Percentiles rank a stretch among this genome's conserved stretches.
Evolutionary conservation across 2,329 filamentous ascomycete genomes (phyloP).

Genomic region (Amauroascus niger): DNA sequence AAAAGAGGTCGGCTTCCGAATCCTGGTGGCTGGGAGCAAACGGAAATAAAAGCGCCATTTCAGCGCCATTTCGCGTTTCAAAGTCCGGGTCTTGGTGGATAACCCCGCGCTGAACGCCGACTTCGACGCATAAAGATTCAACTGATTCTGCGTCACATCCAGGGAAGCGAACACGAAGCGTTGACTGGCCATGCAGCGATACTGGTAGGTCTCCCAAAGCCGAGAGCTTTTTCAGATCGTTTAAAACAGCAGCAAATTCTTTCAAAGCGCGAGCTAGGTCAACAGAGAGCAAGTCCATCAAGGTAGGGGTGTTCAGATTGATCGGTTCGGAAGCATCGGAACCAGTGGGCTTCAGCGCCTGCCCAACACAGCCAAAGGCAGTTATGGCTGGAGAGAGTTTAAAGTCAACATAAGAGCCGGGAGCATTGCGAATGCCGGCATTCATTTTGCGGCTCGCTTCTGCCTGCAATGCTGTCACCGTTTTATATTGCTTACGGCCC

Average conservation of each 20-base stretch:
- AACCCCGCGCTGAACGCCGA: slow-evolving; percentile 70
- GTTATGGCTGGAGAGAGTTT: slow-evolving; percentile 80
- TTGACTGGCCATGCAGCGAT: slow-evolving; percentile 55
- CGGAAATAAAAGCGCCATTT: slow-evolving; percentile 73
- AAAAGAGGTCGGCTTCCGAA: slow-evolving; percentile 37
- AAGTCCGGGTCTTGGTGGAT: slow-evolving; percentile 73
- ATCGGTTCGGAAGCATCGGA: slow-evolving; percentile 35
- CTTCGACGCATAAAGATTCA: slow-evolving; percentile 73
- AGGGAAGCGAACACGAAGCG: slow-evolving; percentile 75
- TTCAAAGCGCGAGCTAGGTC: slow-evolving; percentile 83
- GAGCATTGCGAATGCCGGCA: slow-evolving; percentile 41
- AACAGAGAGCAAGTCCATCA: slow-evolving; percentile 72
- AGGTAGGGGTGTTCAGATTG: slow-evolving; percentile 69
- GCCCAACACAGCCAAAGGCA: slow-evolving; percentile 61
- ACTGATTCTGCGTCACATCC: slow-evolving; percentile 79
- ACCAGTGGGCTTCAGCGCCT: slow-evolving; percentile 26
- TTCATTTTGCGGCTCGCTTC: slow-evolving; percentile 60
- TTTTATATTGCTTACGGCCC: slow-evolving; percentile 70
- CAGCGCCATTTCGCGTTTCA: slow-evolving; percentile 54
- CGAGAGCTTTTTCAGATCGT: slow-evolving; percentile 70
- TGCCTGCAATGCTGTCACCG: slow-evolving; percentile 65
- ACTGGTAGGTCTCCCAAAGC: slow-evolving; percentile 75
- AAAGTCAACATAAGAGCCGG: slow-evolving; percentile 84
- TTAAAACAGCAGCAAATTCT: slow-evolving; percentile 67
- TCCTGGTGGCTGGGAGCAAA: slow-evolving; percentile 59